These are phyloP conservation scores for Chaetomium olivaceum DNA, from an alignment of 2,329 filamentous ascomycete species.

Conservation along the genomic window DNA sequence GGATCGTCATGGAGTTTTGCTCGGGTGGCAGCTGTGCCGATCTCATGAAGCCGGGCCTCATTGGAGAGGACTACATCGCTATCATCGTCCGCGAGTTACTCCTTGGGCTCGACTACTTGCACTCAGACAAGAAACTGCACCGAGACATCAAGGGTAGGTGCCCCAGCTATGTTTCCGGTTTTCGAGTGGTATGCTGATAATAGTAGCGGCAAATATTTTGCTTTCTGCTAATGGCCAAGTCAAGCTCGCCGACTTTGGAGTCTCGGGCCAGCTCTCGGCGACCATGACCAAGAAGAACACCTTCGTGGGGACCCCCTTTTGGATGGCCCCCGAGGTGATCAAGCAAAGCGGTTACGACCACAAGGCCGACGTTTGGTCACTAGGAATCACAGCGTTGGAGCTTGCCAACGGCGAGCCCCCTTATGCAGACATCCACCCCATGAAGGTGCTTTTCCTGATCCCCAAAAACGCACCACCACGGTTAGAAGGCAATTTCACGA, in stretches of 20 bases:
- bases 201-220: constrained; percentile 83
- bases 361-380: constrained; percentile 96
- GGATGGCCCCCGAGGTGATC: constrained; percentile 99
- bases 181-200: constrained; percentile 26
- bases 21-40: constrained; percentile 95
- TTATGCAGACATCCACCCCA: constrained; percentile 94
- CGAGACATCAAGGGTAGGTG: constrained; percentile 85
- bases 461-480: constrained; percentile 88
- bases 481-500: constrained; percentile 78
- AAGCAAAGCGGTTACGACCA: constrained; percentile 98
- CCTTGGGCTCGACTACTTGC: constrained; percentile 86
- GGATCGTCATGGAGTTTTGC: constrained; percentile 99
- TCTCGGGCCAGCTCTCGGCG: constrained; percentile 91
- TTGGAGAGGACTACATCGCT: constrained; percentile 93
- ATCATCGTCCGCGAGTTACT: constrained; percentile 91
- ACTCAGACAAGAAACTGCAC: constrained; percentile 93
- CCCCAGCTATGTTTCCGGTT: not conserved
- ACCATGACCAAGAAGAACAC: constrained; percentile 99
- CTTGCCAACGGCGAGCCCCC: constrained; percentile 89
- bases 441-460: constrained; percentile 97
- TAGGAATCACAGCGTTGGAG: constrained; percentile 92
- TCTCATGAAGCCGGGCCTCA: constrained; percentile 87
- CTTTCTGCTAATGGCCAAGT: constrained; percentile 90
- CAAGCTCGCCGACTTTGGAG: constrained; percentile 95
- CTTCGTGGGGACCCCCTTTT: constrained; percentile 96